Base-by-base conservation (phyloP, 2,329 filamentous ascomycete genomes). In the Thelonectria discophora region DNA sequence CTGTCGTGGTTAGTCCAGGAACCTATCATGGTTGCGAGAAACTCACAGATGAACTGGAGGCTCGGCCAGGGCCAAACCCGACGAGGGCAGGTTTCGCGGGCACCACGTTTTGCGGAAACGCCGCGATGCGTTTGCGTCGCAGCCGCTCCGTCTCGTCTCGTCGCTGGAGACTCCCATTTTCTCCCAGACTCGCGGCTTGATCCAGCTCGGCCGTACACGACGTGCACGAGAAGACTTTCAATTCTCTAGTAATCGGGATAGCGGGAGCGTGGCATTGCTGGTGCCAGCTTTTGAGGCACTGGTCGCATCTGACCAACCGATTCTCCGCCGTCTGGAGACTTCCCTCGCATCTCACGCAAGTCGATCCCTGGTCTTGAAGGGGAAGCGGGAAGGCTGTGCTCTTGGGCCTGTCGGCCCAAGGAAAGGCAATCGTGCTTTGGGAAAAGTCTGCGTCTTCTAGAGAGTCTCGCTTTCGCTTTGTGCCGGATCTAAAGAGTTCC, bases 1-100 rank as follows among this genome's bases (percentile, higher is more conserved):
- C 79, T 81, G 48, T 5, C 32, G 1, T 40, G 17, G 47, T 53
- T 17, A 61, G 51, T 17, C 42, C 40, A 12, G n/a, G 11, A 18
- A 8, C 4, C 18, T 17, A 24, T 30, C 13, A 20, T 12, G 15
- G 21, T 40, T 5, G 46, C 2, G 3, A 17, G n/a, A n/a, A 17
- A 73, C 77, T 69, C 66, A 80, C 79, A 43, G 73, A 67, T n/a
- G 65, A 58, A 24, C 72, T 71, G 1, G 76, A 73, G 12, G 79
- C 74, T 8, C 71, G 68, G 1, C 78, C 76, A 2, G 74, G 70
- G 13, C 64, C 67, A 57, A 80, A 81, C 0, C 79, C 79, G 15
- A 81, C 72, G 2, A 79, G 70, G 9, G 74, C 71, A 20, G 76
- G 65, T 48, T 76, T 79, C 42, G 73, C 73, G 2, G 79, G 76